A percentile compares a stretch with the other conserved stretches of the same genome.
phyloP scores from a whole-genome alignment of 1,284 basidiomycete species.

The Cutaneotrichosporon mucoides region DNA sequence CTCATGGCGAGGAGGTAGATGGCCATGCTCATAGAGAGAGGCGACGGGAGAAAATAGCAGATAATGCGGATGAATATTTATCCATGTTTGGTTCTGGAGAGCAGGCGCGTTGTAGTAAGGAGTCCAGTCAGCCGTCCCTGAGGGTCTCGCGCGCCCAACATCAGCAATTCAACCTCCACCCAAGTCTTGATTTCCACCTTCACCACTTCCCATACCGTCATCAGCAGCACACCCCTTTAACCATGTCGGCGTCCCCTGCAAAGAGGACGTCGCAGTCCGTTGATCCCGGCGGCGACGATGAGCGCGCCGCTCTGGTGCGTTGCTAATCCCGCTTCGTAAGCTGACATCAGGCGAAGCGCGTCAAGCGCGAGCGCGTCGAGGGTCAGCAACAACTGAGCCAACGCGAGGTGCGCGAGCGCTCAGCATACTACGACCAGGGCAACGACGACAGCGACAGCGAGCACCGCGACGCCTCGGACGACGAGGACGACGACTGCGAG shows the following conservation, averaged over 20 bases:
- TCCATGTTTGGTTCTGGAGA: slow-evolving; percentile 1
- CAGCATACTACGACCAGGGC: not conserved
- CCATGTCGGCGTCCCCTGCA: not conserved
- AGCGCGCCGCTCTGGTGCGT: not conserved
- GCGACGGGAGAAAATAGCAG: not conserved
- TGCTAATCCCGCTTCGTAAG: not conserved
- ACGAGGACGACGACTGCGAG: slow-evolving; percentile 12
- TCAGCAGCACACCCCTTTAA: not conserved
- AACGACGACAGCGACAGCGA: slow-evolving; percentile 6
- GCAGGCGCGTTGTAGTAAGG: not conserved
- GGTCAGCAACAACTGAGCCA: too few species aligned
- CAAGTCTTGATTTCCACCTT: not conserved
- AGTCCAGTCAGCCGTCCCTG: not conserved
- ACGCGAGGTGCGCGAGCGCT: not conserved
- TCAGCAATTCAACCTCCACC: not conserved
- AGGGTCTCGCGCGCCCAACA: not conserved
- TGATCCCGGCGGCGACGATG: slow-evolving; percentile 3
- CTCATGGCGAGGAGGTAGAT: slow-evolving; percentile 21
- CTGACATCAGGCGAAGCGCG: slow-evolving; percentile 22
- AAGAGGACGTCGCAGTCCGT: slow-evolving; percentile 1
- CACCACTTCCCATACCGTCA: not conserved
- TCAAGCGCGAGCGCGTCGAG: slow-evolving; percentile 21
- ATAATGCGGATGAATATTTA: not conserved
- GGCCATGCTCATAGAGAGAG: not conserved
- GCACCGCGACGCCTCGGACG: slow-evolving; percentile 11